A percentile compares a stretch with the other conserved stretches of the same genome.
Evolutionary conservation across 768 basidiomycete species (phyloP).

Genomic region (Porphyrellus cyaneotinctus): DNA sequence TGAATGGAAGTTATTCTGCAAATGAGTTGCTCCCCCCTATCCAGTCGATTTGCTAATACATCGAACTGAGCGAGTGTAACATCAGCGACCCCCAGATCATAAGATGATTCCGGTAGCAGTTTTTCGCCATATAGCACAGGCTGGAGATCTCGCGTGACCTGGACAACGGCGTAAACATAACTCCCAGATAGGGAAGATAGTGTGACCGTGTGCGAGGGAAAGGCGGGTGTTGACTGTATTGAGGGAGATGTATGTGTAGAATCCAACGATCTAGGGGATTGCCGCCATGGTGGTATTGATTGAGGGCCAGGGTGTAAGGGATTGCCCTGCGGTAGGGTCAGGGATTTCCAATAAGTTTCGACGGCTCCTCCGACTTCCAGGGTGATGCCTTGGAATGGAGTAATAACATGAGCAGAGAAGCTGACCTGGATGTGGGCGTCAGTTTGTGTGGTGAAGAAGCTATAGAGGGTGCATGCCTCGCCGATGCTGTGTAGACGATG

Average conservation of each 20-base stretch:
- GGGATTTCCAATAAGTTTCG: constrained; percentile 98
- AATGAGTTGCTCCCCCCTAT: constrained; percentile 39
- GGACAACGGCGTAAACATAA: constrained; percentile 81
- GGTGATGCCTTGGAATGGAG: constrained; percentile 87
- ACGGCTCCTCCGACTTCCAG: constrained; percentile 92
- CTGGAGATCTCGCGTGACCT: constrained; percentile 89
- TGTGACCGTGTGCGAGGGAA: constrained; percentile 58
- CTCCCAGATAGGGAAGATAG: constrained; percentile 88
- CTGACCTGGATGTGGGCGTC: constrained; percentile 53
- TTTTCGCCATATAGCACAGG: constrained; percentile 82
- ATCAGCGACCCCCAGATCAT: constrained; percentile 80
- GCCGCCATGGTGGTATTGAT: constrained; percentile 35
- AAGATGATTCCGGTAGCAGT: constrained; percentile 64
- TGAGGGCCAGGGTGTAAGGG: constrained; percentile 32
- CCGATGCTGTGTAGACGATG: constrained; percentile 91
- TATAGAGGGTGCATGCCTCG: constrained; percentile 54
- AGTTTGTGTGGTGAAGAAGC: not conserved
- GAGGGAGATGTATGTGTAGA: constrained; percentile 74
- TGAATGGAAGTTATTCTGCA: constrained; percentile 28
- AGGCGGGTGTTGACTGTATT: constrained; percentile 46
- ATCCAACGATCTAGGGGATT: constrained; percentile 36
- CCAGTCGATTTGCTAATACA: constrained; percentile 50
- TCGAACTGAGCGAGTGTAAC: constrained; percentile 81
- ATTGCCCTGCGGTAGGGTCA: constrained; percentile 30
- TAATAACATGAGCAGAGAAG: constrained; percentile 83